A percentile compares a stretch with the other conserved stretches of the same genome.
Conservation (phyloP, 352 stramenopile species). For the Globisporangium middletonii region DNA sequence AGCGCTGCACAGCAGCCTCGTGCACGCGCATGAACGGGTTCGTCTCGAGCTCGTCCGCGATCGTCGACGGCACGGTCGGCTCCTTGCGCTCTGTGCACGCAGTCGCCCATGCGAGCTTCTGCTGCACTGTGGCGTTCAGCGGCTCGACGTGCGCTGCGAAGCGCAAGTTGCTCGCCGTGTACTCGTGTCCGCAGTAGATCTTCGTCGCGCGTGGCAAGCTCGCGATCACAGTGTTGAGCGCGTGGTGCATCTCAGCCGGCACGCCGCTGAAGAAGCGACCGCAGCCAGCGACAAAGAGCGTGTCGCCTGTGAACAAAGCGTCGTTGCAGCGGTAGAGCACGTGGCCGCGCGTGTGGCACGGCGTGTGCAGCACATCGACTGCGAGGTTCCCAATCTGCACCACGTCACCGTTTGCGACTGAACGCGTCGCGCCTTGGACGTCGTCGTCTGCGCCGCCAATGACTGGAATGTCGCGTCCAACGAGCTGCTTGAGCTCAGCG, state of each 20-base stretch:
- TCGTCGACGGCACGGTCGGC: conserved; percentile 87
- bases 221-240: conserved; percentile 74
- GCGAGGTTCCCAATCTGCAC: conserved; percentile 57
- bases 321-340: conserved; percentile 67
- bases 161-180: conserved; percentile 86
- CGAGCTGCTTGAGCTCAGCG: conserved; percentile 43
- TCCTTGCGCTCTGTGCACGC: conserved; percentile 29
- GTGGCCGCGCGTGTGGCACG: conserved; percentile 90
- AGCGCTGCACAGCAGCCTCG: conserved; percentile 41
- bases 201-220: conserved; percentile 58
- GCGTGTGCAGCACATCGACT: conserved; percentile 75
- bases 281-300: conserved; percentile 88
- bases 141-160: conserved; percentile 90
- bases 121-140: conserved; percentile 55
- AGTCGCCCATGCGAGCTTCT: conserved; percentile 33
- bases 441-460: conserved; percentile 64
- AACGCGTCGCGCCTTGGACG: conserved; percentile 47
- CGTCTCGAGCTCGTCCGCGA: conserved; percentile 60
- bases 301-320: conserved; percentile 90
- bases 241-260: conserved; percentile 82
- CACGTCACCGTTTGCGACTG: conserved; percentile 59
- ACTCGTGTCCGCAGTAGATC: conserved; percentile 92
- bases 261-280: conserved; percentile 82
- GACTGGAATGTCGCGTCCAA: conserved; percentile 48
- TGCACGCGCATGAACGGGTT: conserved; percentile 82